Base-by-base conservation (phyloP, 495 filamentous ascomycete genomes). In the Xylaria grammica region DNA sequence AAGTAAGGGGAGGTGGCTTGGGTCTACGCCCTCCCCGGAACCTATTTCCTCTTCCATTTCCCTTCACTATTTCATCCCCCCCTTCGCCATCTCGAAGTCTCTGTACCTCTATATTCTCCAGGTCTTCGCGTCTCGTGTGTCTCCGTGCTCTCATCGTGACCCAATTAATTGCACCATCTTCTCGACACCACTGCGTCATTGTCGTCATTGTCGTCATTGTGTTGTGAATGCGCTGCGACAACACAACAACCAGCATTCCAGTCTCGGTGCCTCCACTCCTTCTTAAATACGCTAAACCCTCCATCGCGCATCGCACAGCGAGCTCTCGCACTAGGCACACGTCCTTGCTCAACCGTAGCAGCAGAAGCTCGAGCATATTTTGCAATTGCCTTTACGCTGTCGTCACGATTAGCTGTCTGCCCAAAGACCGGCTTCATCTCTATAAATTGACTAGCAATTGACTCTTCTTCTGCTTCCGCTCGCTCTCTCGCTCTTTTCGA, bases 241-340 rank as follows among this genome's bases (percentile, higher is more conserved):
- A 17, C 11, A 2, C 32, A 22, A 55, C 52, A 22, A 34, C 32
- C 52, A 24, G 15, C 55, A 60, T 50, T 49, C 24, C 57, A 20
- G 17, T 26, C 27, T 60, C 29, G 30, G 26, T 26, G 36, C 46
- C 44, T 44, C 54, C 54, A 57, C 54, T 57, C 54, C 38, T 57
- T 57, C 17, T 4, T 27, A 22, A 7, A 15, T 44, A 36, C 10
- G 3, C 7, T 44, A 11, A n/a, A 44, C 15, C 53, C 10, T 20
- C 29, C 53, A 27, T 56, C 36, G 22, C 34, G 34, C 34, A 40
- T 10, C 22, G 17, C 19, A 38, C 50, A 20, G 6, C 11, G 3
- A 42, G 32, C 27, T 5, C 20, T 42, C 13, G 52, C 52, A 55
- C n/a, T 40, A 36, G 2, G 7, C 15, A 32, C 34, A 24, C 22